A percentile compares a stretch with the other conserved stretches of the same genome.
These are phyloP conservation scores for Penicillium sp. DNA, from an alignment of 2,329 filamentous ascomycete genomes.

Conservation along the genomic window DNA sequence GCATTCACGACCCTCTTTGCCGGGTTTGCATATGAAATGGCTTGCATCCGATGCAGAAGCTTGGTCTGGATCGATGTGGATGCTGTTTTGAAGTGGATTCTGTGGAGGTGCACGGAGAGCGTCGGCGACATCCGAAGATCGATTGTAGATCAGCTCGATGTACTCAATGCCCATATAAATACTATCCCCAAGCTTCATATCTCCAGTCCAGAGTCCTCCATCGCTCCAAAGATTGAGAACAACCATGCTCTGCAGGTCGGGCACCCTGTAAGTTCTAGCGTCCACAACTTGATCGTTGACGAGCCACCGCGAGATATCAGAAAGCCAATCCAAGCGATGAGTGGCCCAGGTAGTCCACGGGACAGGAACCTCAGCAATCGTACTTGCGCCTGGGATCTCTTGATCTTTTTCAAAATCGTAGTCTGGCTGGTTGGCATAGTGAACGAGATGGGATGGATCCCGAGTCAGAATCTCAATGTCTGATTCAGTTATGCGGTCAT, in stretches of 20 bases:
- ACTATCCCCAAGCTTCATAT: conserved; percentile 39
- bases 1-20: conserved; percentile 5
- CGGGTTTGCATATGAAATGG: conserved; percentile 2
- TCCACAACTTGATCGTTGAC: conserved; percentile 33
- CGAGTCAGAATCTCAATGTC: conserved; percentile 57
- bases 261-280: conserved; percentile 39
- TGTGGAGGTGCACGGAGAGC: conserved; percentile 12
- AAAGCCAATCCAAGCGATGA: conserved; percentile 46
- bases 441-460: conserved; percentile 47
- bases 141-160: conserved; percentile 46
- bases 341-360: conserved; percentile 45
- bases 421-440: conserved; percentile 47
- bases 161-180: conserved; percentile 45
- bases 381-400: conserved; percentile 37
- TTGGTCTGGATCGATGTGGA: neutral
- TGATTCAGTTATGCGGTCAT: conserved; percentile 49
- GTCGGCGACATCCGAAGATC: conserved; percentile 21
- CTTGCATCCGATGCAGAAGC: neutral
- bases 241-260: conserved; percentile 38
- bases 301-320: conserved; percentile 40
- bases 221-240: conserved; percentile 48
- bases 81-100: neutral
- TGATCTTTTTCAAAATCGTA: conserved; percentile 38
- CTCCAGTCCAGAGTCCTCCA: conserved; percentile 45
- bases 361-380: conserved; percentile 30